Evolutionary conservation across 164 flowering plant genomes (phyloP).

Genomic region (Chimonanthus praecox): DNA sequence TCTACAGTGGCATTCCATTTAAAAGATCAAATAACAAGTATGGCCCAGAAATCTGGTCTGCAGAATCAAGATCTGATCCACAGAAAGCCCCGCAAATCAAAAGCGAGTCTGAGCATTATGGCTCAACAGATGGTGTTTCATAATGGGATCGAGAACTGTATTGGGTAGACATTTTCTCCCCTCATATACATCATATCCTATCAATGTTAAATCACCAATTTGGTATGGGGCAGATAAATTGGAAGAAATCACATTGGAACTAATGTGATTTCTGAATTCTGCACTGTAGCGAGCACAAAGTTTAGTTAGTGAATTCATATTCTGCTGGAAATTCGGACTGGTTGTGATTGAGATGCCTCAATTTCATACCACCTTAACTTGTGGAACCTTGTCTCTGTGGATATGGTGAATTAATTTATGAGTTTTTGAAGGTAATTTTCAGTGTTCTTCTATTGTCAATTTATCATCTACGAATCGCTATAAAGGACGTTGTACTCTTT

Average conservation of each 20-base stretch:
- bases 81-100: not conserved
- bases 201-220: not conserved
- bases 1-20: too few relatives aligned
- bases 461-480: too few relatives aligned
- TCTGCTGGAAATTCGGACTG: not conserved
- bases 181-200: not conserved
- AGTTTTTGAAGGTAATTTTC: too few relatives aligned
- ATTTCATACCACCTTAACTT: too few relatives aligned
- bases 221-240: not conserved
- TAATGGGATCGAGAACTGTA: not conserved
- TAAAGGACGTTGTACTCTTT: too few relatives aligned
- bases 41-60: too few relatives aligned
- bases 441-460: too few relatives aligned
- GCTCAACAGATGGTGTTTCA: not conserved
- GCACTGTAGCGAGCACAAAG: not conserved
- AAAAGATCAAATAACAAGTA: too few relatives aligned
- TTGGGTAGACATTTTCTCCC: not conserved
- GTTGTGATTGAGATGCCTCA: too few relatives aligned
- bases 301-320: too few relatives aligned
- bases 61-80: too few relatives aligned
- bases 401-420: not conserved
- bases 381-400: not conserved
- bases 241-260: not conserved
- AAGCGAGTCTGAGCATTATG: not conserved
- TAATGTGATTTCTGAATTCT: not conserved